Conservation (phyloP, 2,329 filamentous ascomycete genomes). For the Scedosporium boydii region DNA sequence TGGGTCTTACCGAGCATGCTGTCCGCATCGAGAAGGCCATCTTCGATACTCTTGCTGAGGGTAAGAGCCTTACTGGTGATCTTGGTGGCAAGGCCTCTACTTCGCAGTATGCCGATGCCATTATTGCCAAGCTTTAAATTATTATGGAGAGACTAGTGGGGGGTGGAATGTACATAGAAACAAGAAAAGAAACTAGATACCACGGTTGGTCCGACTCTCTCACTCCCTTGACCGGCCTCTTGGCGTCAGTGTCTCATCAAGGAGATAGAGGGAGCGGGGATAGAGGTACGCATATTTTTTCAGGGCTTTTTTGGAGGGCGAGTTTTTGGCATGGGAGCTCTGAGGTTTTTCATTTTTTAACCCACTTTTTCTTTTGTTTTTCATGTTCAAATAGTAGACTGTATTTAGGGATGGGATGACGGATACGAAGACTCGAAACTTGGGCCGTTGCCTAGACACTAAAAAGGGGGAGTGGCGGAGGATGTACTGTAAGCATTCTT, state of each 20-base stretch:
- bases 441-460: background rate
- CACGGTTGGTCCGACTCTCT: background rate
- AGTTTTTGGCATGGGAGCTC: background rate
- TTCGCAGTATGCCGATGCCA: slow-evolving; percentile 83
- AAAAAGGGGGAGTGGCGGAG: background rate
- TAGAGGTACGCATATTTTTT: background rate
- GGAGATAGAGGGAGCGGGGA: background rate
- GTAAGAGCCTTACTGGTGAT: slow-evolving; percentile 92
- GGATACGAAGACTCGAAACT: background rate
- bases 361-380: background rate
- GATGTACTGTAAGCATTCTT: background rate
- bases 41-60: slow-evolving; percentile 90
- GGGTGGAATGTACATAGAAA: background rate
- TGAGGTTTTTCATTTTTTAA: background rate
- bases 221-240: too few species aligned
- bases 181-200: background rate
- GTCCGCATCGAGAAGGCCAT: slow-evolving; percentile 85
- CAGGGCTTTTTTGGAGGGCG: background rate
- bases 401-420: background rate
- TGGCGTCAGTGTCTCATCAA: too few species aligned
- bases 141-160: background rate
- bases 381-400: background rate
- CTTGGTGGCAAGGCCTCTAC: slow-evolving; percentile 95
- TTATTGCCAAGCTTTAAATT: slow-evolving; percentile 60
- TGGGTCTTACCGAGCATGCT: slow-evolving; percentile 81